Evolutionary conservation across 768 basidiomycete genomes (phyloP), one percentile per base, ranked within the genome.

Genomic region (Trametes maxima): DNA sequence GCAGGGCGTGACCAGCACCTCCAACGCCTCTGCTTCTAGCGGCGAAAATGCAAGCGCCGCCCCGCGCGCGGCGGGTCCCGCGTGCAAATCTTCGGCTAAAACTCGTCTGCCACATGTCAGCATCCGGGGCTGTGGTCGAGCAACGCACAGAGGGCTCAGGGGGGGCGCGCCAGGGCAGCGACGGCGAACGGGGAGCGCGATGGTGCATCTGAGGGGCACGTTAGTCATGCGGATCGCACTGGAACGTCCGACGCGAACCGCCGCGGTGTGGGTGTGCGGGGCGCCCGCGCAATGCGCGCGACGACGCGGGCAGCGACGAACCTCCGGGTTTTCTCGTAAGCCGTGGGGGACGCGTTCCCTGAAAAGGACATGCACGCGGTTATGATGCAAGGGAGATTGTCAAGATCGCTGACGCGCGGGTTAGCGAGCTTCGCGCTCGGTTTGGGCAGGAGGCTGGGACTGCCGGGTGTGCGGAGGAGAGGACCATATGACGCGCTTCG

Each of bases 41-140:
- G 57, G 57, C 17, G 28, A 25, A 35, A 51, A 35, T 22, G 10
- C 47, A 40, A 40, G 25, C 42, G 48, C 56, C 24, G 33, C 35
- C n/a, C 35, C 49, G 16, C 28, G 48, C 36, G 49, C 28, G 53
- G n/a, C 33, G 51, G 17, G 33, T 37, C 43, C 62, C 58, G 62
- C 53, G 43, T 64, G 62, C 54, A 49, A 54, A 64, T 59, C 56
- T 44, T 64, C 62, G 62, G 62, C 48, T 54, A 40, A 25, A 39
- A 24, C 22, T 59, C 58, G 62, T 57, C 19, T 21, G 21, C 62
- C 57, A 64, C 54, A 59, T 64, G 57, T 33, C 36, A 24, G 33
- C 48, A 16, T n/a, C 16, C 22, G 45, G 39, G 35, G 11, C 21
- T 19, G 22, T 13, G 17, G 35, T 28, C 13, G 35, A 16, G 59